Evolutionary conservation across 2,329 filamentous ascomycete genomes (phyloP).

Genomic region (Leptographium radiaticola): DNA sequence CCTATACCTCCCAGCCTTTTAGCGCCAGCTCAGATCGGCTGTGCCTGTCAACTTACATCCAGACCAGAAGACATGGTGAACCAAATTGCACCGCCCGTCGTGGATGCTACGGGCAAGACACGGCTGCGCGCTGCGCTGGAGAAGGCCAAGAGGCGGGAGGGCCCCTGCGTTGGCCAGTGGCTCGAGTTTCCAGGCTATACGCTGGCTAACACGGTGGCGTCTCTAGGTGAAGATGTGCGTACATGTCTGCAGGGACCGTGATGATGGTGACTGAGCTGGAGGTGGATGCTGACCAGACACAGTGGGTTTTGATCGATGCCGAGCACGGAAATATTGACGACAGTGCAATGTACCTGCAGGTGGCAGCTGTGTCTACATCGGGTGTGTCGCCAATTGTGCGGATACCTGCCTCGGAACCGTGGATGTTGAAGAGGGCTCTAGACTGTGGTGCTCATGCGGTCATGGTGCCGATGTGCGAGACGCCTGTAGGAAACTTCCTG

Average conservation of each 20-base stretch:
- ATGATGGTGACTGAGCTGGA: background rate
- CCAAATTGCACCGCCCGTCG: constrained; percentile 11
- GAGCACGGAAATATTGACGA: constrained; percentile 41
- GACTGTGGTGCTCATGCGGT: constrained; percentile 37
- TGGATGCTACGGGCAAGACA: constrained; percentile 19
- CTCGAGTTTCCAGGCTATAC: constrained; percentile 20
- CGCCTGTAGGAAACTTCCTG: constrained; percentile 20
- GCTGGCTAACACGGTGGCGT: constrained; percentile 17
- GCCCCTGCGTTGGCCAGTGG: constrained; percentile 19
- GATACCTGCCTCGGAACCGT: constrained; percentile 22
- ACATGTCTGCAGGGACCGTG: background rate
- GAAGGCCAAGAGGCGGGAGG: constrained; percentile 15
- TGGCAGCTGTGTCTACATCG: constrained; percentile 34
- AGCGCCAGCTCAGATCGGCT: background rate
- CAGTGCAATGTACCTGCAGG: constrained; percentile 38
- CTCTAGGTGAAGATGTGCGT: constrained; percentile 18
- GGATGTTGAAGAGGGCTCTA: constrained; percentile 35
- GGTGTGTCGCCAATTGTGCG: constrained; percentile 28
- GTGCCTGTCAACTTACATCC: background rate
- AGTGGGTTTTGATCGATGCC: constrained; percentile 27
- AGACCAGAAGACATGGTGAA: constrained; percentile 4
- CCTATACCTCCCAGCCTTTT: no score
- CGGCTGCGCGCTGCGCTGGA: constrained; percentile 17
- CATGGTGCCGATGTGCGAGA: constrained; percentile 34
- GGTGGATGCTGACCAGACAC: constrained; percentile 1